A percentile compares a stretch with the other conserved stretches of the same genome.
phyloP scores from a whole-genome alignment of 805 yeast genomes.

The Lachancea meyersii region DNA sequence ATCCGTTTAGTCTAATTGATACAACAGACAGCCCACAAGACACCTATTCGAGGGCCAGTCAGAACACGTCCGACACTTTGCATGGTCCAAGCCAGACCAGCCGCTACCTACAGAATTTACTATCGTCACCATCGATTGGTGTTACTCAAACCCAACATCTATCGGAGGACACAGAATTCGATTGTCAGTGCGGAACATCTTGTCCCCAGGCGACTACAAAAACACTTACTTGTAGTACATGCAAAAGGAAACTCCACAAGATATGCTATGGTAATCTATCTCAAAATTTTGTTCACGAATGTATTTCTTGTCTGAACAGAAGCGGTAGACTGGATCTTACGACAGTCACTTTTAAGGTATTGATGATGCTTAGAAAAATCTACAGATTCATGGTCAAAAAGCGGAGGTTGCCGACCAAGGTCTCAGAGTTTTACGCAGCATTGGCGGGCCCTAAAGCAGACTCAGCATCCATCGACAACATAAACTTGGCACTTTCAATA shows the following conservation, averaged over 20 bases:
- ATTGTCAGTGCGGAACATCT: conserved; percentile 31
- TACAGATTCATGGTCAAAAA: conserved; percentile 24
- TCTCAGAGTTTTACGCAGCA: conserved; percentile 11
- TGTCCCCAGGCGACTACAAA: conserved; percentile 10
- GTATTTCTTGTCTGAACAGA: conserved; percentile 26
- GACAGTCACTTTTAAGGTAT: conserved; percentile 20
- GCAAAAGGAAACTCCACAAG: conserved; percentile 31
- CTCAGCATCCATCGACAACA: neutral
- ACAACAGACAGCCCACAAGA: neutral
- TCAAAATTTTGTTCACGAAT: conserved; percentile 16
- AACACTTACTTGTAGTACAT: conserved; percentile 25
- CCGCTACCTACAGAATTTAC: conserved; percentile 24
- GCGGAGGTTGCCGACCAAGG: conserved; percentile 18
- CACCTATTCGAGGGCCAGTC: neutral
- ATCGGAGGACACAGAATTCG: conserved; percentile 10
- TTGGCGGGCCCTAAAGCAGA: conserved; percentile 7
- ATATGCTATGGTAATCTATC: conserved; percentile 32
- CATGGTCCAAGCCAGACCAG: conserved; percentile 31
- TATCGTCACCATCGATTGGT: conserved; percentile 19
- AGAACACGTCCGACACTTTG: neutral
- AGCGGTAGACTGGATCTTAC: conserved; percentile 14
- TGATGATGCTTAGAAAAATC: conserved; percentile 35
- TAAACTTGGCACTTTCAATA: conserved; percentile 13
- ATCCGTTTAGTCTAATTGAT: conserved; percentile 27
- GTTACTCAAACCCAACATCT: conserved; percentile 30